Conservation (phyloP, 2,329 filamentous ascomycete species). For the Nannizziopsis barbatae region DNA sequence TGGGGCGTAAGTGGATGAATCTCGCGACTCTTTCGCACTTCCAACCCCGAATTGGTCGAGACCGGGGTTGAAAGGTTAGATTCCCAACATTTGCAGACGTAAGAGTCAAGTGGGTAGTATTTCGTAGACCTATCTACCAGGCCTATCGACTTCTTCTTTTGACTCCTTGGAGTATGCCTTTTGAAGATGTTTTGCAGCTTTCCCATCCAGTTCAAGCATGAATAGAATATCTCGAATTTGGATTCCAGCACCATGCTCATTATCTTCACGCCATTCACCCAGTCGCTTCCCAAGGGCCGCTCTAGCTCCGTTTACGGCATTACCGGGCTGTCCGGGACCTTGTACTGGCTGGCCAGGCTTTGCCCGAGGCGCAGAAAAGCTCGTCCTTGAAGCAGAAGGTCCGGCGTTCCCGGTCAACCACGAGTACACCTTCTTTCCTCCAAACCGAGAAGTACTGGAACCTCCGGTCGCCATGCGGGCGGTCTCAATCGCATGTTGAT, state of each 20-base stretch:
- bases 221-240: conserved; percentile 74
- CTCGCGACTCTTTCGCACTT: not conserved
- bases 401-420: conserved; percentile 33
- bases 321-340: conserved; percentile 19
- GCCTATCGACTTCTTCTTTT: conserved; percentile 26
- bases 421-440: conserved; percentile 37
- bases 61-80: not conserved
- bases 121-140: conserved; percentile 2
- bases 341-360: conserved; percentile 10
- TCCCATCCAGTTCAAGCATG: conserved; percentile 67
- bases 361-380: conserved; percentile 29
- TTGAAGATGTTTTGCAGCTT: conserved; percentile 34
- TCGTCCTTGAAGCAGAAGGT: conserved; percentile 23
- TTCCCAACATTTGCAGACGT: not conserved
- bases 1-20: not conserved
- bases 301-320: conserved; percentile 21
- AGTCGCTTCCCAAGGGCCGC: conserved; percentile 45
- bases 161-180: conserved; percentile 35
- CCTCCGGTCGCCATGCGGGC: conserved; percentile 64
- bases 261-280: conserved; percentile 66
- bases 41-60: not conserved
- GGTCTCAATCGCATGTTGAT: conserved; percentile 72
- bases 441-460: conserved; percentile 42
- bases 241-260: conserved; percentile 62
- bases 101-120: not conserved